These are phyloP conservation scores for Tetrapyrgos nigripes DNA, from an alignment of 1,284 basidiomycete species.

Conservation along the genomic window DNA sequence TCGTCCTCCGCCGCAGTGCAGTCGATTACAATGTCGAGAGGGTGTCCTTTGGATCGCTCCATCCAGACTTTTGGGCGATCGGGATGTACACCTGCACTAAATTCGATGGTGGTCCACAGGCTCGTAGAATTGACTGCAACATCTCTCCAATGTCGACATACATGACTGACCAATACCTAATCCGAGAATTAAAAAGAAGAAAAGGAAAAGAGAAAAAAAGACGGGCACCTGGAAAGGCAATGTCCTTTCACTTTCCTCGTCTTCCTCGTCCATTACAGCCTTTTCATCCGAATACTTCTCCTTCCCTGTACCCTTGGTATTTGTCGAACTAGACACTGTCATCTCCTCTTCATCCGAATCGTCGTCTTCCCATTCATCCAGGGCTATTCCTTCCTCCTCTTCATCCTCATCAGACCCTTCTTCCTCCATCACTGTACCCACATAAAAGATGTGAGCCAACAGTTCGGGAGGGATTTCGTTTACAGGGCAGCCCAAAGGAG, in stretches of 20 bases:
- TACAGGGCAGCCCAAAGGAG: slow-evolving; percentile 58
- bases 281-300: slow-evolving; percentile 24
- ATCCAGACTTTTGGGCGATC: slow-evolving; percentile 50
- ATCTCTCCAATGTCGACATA: slow-evolving; percentile 35
- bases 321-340: background rate
- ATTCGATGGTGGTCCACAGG: slow-evolving; percentile 34
- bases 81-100: slow-evolving; percentile 37
- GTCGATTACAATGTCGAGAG: slow-evolving; percentile 56
- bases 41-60: slow-evolving; percentile 50
- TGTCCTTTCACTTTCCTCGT: slow-evolving; percentile 22
- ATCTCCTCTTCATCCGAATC: slow-evolving; percentile 14
- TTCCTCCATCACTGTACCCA: slow-evolving; percentile 49
- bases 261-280: slow-evolving; percentile 13
- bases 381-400: slow-evolving; percentile 5
- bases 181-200: too few relatives aligned
- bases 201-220: too few relatives aligned
- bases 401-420: slow-evolving; percentile 36
- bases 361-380: slow-evolving; percentile 21
- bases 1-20: slow-evolving; percentile 35
- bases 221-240: slow-evolving; percentile 47
- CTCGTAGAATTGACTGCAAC: slow-evolving; percentile 36
- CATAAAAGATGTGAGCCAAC: slow-evolving; percentile 60
- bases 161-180: slow-evolving; percentile 27
- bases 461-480: slow-evolving; percentile 65
- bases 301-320: slow-evolving; percentile 10